Base-by-base conservation (phyloP, 768 basidiomycete species). In the Tricholoma sp. region DNA sequence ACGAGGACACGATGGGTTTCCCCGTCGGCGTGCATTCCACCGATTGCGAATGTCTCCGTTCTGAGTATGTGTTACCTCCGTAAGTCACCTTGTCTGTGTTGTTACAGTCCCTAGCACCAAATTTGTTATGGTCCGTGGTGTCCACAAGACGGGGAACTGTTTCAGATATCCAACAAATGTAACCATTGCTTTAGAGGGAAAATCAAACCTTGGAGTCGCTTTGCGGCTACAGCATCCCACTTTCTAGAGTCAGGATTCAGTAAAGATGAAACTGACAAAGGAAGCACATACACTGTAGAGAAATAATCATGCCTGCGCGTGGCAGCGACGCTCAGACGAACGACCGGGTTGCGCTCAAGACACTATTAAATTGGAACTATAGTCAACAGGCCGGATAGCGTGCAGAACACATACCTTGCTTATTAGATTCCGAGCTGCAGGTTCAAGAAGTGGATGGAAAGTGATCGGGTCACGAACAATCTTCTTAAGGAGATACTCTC, bases 281-380 rank as follows among this genome's bases (percentile, higher is more conserved):
- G 45, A 15, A 33, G 6, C 6, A 71, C 82, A 52, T 64, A 84
- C 84, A 77, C 69, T 3, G 67, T 63, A 7, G 66, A 60, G 60
- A 86, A 84, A 63, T 80, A 84, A 12, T 64, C 55, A 64, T 86
- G 83, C 10, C 61, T 64, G 62, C 72, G 79, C 45, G 83, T 73
- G 12, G 70, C 65, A 15, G 68, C 58, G 44, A 77, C 73, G 53
- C 66, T 68, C 51, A 73, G 64, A 34, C 83, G 78, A 24, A 80
- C 61, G 3, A 70, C 65, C 12, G 84, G 76, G 63, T 86, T 85
- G 20, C 79, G 75, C 67, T 84, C 78, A 15, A 84, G 64, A 57
- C 83, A 85, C 83, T 84, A 15, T 39, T 24, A 47, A 59, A 53
- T 32, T 50, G 52, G 12, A 28, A 52, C 44, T 29, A 29, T 18